phyloP scores from a whole-genome alignment of 2,329 filamentous ascomycete genomes.

The Claviceps quebecensis region DNA sequence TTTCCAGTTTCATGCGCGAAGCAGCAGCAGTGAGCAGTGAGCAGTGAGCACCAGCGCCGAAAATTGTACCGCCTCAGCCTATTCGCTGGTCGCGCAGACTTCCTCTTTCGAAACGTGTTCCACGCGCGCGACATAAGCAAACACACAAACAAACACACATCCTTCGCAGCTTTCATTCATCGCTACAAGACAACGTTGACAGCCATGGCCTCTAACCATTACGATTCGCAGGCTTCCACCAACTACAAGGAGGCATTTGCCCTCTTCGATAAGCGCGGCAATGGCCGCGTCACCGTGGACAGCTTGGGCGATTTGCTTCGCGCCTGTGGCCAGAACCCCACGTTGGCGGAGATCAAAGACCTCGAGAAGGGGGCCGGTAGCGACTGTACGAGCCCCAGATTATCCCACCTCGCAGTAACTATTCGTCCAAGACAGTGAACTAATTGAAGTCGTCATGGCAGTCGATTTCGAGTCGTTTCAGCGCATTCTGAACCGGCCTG shows the following conservation, averaged over 20 bases:
- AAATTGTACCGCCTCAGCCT: too few relatives aligned
- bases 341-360: conserved; percentile 80
- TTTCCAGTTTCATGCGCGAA: neutral
- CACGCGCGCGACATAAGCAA: neutral
- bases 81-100: too few relatives aligned
- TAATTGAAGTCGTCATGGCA: conserved; percentile 22
- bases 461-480: conserved; percentile 98
- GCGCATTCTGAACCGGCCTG: conserved; percentile 91
- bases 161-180: neutral
- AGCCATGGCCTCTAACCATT: conserved; percentile 37
- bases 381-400: conserved; percentile 62
- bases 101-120: too few relatives aligned
- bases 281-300: conserved; percentile 75
- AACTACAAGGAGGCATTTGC: conserved; percentile 99
- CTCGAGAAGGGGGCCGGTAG: conserved; percentile 79
- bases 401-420: too few relatives aligned
- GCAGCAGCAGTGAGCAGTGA: neutral
- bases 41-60: too few relatives aligned
- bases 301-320: conserved; percentile 86
- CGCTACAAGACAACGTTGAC: neutral
- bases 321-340: conserved; percentile 96
- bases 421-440: neutral
- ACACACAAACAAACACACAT: neutral
- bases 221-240: conserved; percentile 55
- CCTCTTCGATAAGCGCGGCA: conserved; percentile 98